phyloP scores from a whole-genome alignment of 768 basidiomycete species.

The Podaxis pistillaris region DNA sequence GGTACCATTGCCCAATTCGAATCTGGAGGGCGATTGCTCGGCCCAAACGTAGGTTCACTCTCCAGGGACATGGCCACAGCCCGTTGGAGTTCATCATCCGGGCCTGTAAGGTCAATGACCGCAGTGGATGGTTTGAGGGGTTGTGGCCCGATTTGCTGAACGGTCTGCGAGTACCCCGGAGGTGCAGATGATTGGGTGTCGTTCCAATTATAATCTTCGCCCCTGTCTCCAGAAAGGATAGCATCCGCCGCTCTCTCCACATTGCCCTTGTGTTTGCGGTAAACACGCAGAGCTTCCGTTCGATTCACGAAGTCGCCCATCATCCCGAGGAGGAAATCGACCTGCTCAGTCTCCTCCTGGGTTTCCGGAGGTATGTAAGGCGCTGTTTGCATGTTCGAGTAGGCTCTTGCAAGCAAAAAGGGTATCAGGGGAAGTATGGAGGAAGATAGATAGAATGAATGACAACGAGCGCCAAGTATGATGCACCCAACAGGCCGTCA shows the following conservation, averaged over 20 bases:
- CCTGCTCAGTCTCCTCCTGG: slow-evolving; percentile 11
- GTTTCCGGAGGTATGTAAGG: slow-evolving; percentile 15
- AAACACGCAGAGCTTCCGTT: slow-evolving; percentile 50
- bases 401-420: not conserved
- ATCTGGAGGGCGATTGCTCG: slow-evolving; percentile 60
- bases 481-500: not conserved
- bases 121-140: slow-evolving; percentile 25
- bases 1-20: slow-evolving; percentile 71
- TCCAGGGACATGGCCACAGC: slow-evolving; percentile 32
- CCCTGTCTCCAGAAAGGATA: slow-evolving; percentile 50
- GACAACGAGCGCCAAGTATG: not conserved
- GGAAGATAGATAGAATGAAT: not conserved
- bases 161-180: slow-evolving; percentile 23
- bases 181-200: slow-evolving; percentile 14
- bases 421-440: not conserved
- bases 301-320: slow-evolving; percentile 33
- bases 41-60: slow-evolving; percentile 46
- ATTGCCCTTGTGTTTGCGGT: slow-evolving; percentile 61
- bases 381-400: slow-evolving; percentile 7
- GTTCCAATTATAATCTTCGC: slow-evolving; percentile 27
- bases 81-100: slow-evolving; percentile 17
- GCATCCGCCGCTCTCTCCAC: slow-evolving; percentile 55
- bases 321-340: slow-evolving; percentile 11
- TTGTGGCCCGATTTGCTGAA: slow-evolving; percentile 20
- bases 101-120: slow-evolving; percentile 58